Percentiles rank a stretch among this genome's conserved stretches.
Conservation (phyloP, 2,329 filamentous ascomycete species). For the Huntiella decipiens region DNA sequence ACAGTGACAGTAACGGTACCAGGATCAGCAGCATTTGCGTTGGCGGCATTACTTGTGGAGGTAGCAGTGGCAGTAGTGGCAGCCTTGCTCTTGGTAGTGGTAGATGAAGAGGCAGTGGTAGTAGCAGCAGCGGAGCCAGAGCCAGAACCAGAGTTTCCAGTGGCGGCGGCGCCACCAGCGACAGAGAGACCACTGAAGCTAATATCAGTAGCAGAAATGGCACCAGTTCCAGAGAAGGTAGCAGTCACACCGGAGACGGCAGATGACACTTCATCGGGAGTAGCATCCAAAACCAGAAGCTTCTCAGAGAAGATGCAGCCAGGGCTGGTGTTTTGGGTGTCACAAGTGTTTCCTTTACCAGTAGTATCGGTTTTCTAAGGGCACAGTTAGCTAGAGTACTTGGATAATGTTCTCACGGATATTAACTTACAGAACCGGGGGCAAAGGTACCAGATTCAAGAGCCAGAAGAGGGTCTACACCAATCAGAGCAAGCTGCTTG, state of each 20-base stretch:
- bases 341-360: constrained; percentile 24
- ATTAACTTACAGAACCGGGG: constrained; percentile 31
- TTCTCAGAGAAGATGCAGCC: constrained; percentile 36
- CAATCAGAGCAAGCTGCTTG: constrained; percentile 38
- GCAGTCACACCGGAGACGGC: constrained; percentile 24
- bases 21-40: background rate
- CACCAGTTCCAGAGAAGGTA: constrained; percentile 19
- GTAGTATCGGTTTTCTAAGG: constrained; percentile 13
- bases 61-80: constrained; percentile 2
- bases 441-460: constrained; percentile 44
- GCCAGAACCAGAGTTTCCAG: constrained; percentile 2
- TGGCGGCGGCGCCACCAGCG: constrained; percentile 10
- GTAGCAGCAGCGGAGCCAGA: constrained; percentile 1
- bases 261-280: constrained; percentile 29
- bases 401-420: background rate
- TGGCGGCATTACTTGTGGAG: background rate
- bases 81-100: constrained; percentile 1
- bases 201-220: constrained; percentile 16
- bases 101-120: constrained; percentile 3
- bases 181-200: constrained; percentile 15
- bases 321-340: constrained; percentile 25
- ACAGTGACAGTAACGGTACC: constrained; percentile 3
- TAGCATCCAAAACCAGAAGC: constrained; percentile 34
- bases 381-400: background rate
- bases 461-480: constrained; percentile 42